A percentile compares a stretch with the other conserved stretches of the same genome.
Conservation (phyloP, 2,329 filamentous ascomycete species). For the Eurotiales sp. region DNA sequence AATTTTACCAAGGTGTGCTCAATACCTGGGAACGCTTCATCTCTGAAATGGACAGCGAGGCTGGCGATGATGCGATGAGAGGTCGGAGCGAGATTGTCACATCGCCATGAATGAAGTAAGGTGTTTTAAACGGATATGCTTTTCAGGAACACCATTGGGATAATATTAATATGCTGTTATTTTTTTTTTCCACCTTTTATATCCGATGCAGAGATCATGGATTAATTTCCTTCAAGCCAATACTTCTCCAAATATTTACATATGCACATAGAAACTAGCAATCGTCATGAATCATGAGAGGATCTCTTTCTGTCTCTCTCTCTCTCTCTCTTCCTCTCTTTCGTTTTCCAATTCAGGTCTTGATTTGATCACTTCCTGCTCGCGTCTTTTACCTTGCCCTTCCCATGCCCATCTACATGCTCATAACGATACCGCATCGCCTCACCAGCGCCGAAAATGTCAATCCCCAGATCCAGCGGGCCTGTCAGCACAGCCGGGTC, state of each 20-base stretch:
- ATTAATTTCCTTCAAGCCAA: too few species aligned
- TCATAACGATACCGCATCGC: background rate
- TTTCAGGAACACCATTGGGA: too few species aligned
- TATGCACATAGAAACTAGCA: background rate
- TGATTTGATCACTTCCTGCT: too few species aligned
- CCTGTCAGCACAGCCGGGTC: conserved; percentile 24
- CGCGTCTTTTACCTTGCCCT: background rate
- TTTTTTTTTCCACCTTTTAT: background rate
- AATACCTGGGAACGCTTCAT: conserved; percentile 87
- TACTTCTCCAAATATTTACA: too few species aligned
- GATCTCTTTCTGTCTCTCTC: too few species aligned
- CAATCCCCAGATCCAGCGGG: conserved; percentile 11
- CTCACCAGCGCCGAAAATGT: background rate
- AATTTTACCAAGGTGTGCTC: conserved; percentile 76
- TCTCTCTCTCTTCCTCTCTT: too few species aligned
- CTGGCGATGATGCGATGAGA: conserved; percentile 21
- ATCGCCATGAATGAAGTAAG: conserved; percentile 2
- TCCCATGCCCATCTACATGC: background rate
- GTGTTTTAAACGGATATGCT: too few species aligned
- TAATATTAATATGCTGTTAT: conserved; percentile 10
- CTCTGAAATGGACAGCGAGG: conserved; percentile 75
- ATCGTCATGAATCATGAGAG: background rate
- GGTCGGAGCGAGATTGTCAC: conserved; percentile 17
- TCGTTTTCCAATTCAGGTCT: too few species aligned
- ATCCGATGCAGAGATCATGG: background rate